Conservation (phyloP, 768 basidiomycete genomes). For the Lyophyllum decastes region DNA sequence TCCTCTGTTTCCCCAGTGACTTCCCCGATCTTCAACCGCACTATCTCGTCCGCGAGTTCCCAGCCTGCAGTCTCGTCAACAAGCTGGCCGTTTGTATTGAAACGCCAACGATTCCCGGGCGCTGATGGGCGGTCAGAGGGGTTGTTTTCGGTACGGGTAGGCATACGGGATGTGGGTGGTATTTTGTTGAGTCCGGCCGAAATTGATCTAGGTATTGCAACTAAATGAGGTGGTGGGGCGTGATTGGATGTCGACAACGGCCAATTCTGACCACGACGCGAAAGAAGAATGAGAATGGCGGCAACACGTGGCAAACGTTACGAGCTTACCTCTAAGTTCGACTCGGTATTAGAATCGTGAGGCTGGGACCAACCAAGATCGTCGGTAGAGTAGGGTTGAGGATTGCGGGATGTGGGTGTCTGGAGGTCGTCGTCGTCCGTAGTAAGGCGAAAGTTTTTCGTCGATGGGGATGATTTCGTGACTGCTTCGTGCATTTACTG, state of each 20-base stretch:
- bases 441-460: slow-evolving; percentile 40
- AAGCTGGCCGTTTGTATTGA: slow-evolving; percentile 64
- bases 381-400: slow-evolving; percentile 34
- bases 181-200: slow-evolving; percentile 39
- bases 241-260: slow-evolving; percentile 42
- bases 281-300: slow-evolving; percentile 25
- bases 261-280: slow-evolving; percentile 44
- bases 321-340: slow-evolving; percentile 45
- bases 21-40: slow-evolving; percentile 67
- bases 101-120: slow-evolving; percentile 59
- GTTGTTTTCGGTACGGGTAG: slow-evolving; percentile 43
- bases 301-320: slow-evolving; percentile 31
- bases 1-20: slow-evolving; percentile 54
- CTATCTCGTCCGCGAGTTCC: slow-evolving; percentile 75
- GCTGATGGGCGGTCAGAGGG: slow-evolving; percentile 40
- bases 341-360: slow-evolving; percentile 44
- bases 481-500: slow-evolving; percentile 74
- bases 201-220: slow-evolving; percentile 29
- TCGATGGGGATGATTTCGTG: slow-evolving; percentile 48
- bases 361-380: slow-evolving; percentile 51
- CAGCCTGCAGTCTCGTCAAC: slow-evolving; percentile 64
- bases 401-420: slow-evolving; percentile 34
- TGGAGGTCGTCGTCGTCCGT: slow-evolving; percentile 35
- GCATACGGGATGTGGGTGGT: slow-evolving; percentile 37
- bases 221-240: slow-evolving; percentile 32